These are phyloP conservation scores for Aspergillus clavatus DNA, from an alignment of 2,329 filamentous ascomycete species.

Conservation along the genomic window DNA sequence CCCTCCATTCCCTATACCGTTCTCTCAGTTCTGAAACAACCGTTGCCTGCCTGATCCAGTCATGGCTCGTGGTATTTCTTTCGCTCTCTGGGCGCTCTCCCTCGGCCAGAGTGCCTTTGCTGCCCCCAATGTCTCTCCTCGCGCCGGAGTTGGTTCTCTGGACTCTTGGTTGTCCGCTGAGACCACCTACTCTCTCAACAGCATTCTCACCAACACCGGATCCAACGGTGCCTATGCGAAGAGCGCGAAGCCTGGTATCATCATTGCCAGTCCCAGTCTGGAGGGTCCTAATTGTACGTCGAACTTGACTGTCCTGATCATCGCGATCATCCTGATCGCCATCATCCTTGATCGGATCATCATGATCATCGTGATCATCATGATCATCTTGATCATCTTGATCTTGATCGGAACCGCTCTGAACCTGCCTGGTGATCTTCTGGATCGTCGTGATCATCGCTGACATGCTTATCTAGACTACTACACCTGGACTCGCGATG, in stretches of 20 bases:
- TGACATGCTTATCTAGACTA: constrained; percentile 56
- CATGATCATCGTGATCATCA: too few relatives aligned
- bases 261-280: constrained; percentile 54
- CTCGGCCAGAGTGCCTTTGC: constrained; percentile 17
- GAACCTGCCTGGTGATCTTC: too few relatives aligned
- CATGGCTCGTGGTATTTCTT: not conserved
- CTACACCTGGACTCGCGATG: constrained; percentile 74
- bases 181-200: constrained; percentile 46
- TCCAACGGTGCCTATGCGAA: constrained; percentile 45
- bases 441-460: not conserved
- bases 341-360: too few relatives aligned
- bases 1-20: too few relatives aligned
- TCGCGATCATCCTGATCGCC: too few relatives aligned
- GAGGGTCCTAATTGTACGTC: constrained; percentile 50
- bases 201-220: constrained; percentile 53
- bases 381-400: too few relatives aligned
- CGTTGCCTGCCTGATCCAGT: not conserved
- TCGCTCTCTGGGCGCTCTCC: constrained; percentile 4
- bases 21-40: too few relatives aligned
- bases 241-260: constrained; percentile 48
- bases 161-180: constrained; percentile 35
- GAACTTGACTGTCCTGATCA: constrained; percentile 3
- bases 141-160: constrained; percentile 16
- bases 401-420: too few relatives aligned
- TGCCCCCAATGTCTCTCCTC: constrained; percentile 14